Percentiles rank a stretch among this genome's conserved stretches.
Evolutionary conservation across 495 filamentous ascomycete species (phyloP).

Genomic region (Aspergillus sclerotioniger): DNA sequence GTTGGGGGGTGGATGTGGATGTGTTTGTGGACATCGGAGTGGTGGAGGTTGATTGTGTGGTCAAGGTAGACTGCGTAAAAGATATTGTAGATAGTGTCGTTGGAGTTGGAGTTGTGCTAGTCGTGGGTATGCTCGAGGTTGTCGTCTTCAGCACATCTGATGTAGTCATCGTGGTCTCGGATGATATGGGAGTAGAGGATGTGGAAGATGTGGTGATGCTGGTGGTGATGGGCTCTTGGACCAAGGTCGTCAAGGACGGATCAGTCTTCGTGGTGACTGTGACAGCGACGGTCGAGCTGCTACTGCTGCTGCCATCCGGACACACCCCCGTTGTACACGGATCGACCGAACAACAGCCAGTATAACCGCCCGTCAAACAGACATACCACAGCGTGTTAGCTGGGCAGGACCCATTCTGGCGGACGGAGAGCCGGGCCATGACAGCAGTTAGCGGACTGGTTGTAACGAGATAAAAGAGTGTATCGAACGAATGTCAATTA

Average conservation of each 20-base stretch:
- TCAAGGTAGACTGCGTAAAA: neutral
- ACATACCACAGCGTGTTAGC: conserved; percentile 29
- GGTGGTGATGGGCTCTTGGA: neutral
- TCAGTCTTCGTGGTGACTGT: neutral
- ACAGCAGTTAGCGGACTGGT: neutral
- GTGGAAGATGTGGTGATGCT: neutral
- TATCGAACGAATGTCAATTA: neutral
- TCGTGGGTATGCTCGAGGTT: neutral
- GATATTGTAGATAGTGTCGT: conserved; percentile 1
- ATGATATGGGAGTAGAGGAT: neutral
- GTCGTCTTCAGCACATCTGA: neutral
- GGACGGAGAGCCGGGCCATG: conserved; percentile 12
- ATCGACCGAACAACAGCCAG: conserved; percentile 41
- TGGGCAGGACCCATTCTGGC: conserved; percentile 18
- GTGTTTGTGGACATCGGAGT: conserved; percentile 5
- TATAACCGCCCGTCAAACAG: conserved; percentile 27
- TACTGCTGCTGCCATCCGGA: conserved; percentile 18
- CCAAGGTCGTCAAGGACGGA: too few species aligned
- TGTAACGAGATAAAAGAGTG: neutral
- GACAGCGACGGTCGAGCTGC: neutral
- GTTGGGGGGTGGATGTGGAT: neutral
- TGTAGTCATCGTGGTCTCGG: neutral
- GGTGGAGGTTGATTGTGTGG: neutral
- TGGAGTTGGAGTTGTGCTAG: conserved; percentile 5
- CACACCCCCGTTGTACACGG: conserved; percentile 37